Conservation (phyloP, 495 filamentous ascomycete genomes). For the Hypoxylon crocopeplum region DNA sequence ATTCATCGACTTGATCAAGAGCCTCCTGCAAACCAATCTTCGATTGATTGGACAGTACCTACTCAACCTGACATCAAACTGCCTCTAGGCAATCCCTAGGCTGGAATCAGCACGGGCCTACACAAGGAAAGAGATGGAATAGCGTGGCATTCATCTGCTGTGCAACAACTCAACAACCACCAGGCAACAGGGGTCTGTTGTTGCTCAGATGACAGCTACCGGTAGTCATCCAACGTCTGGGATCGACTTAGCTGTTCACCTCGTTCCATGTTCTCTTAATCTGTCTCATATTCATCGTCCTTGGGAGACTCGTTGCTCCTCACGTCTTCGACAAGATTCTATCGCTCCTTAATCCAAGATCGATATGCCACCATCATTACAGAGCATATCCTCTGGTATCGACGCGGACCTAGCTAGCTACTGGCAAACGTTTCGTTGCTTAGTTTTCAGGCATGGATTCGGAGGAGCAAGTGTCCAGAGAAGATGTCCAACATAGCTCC, state of each 20-base stretch:
- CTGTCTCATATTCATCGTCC: too few relatives aligned
- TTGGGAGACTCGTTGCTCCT: too few relatives aligned
- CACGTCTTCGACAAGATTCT: not conserved
- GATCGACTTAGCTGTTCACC: not conserved
- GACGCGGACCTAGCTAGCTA: not conserved
- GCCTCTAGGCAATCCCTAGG: not conserved
- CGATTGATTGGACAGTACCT: too few relatives aligned
- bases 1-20: too few relatives aligned
- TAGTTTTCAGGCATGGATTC: constrained; percentile 10
- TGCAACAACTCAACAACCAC: not conserved
- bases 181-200: not conserved
- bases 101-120: not conserved
- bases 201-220: not conserved
- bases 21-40: too few relatives aligned
- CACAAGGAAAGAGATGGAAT: constrained; percentile 12
- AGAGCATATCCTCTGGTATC: not conserved
- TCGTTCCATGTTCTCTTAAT: not conserved
- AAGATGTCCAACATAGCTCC: not conserved
- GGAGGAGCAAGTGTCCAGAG: not conserved
- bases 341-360: not conserved
- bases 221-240: not conserved
- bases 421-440: not conserved
- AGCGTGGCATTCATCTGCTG: too few relatives aligned
- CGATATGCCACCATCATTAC: constrained; percentile 4
- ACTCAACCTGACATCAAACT: too few relatives aligned